Evolutionary conservation across 2,329 filamentous ascomycete species (phyloP).

Genomic region (Pezicula rhizophila): DNA sequence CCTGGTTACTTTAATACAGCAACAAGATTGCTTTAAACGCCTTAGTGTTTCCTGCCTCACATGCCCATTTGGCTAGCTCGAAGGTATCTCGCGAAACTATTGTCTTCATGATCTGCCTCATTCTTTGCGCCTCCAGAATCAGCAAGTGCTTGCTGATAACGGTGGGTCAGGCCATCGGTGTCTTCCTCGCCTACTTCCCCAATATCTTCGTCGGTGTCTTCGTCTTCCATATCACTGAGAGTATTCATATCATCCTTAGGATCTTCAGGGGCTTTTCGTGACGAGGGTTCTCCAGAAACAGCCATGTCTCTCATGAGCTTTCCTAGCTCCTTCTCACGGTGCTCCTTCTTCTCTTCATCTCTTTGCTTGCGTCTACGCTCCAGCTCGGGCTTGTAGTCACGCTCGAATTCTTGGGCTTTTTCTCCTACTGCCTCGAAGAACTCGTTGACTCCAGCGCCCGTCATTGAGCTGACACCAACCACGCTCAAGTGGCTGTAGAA

Average conservation of each 20-base stretch:
- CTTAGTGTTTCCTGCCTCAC: conserved; percentile 8
- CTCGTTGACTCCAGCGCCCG: conserved; percentile 83
- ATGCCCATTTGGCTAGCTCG: conserved; percentile 26
- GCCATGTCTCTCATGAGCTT: conserved; percentile 94
- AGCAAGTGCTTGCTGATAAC: conserved; percentile 71
- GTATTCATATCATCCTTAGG: conserved; percentile 29
- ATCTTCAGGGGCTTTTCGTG: conserved; percentile 22
- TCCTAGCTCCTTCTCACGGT: conserved; percentile 75
- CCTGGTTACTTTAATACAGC: neutral
- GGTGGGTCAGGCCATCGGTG: conserved; percentile 61
- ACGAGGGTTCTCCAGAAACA: conserved; percentile 39
- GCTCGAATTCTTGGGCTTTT: conserved; percentile 82
- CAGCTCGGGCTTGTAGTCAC: conserved; percentile 88
- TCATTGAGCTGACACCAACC: conserved; percentile 89
- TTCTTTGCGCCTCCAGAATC: conserved; percentile 35
- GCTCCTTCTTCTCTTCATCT: conserved; percentile 65
- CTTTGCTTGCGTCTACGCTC: conserved; percentile 71
- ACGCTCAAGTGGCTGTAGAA: conserved; percentile 94
- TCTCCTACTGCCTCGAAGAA: conserved; percentile 87
- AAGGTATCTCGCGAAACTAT: conserved; percentile 29
- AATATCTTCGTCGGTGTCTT: conserved; percentile 54
- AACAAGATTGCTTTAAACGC: too few relatives aligned
- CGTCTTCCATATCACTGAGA: conserved; percentile 28
- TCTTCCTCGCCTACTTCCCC: conserved; percentile 53
- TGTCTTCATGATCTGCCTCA: conserved; percentile 19